phyloP scores from a whole-genome alignment of 108 stramenopile species.

The Heterococcus sp. region DNA sequence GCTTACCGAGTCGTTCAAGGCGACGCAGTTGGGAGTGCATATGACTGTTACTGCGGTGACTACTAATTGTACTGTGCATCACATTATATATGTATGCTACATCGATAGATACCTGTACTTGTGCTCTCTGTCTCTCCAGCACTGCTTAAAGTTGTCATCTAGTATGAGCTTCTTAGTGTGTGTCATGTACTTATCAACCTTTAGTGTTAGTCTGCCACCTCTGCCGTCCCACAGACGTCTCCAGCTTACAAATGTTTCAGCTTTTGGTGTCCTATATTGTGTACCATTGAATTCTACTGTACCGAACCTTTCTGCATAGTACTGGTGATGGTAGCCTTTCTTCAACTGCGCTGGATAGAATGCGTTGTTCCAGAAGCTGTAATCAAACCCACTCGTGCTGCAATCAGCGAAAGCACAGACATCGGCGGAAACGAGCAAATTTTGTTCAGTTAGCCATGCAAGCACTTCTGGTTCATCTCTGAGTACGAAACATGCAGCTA shows the following conservation, averaged over 20 bases:
- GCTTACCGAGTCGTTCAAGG: too few species aligned
- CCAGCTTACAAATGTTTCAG: neutral
- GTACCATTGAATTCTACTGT: neutral
- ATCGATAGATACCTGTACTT: too few species aligned
- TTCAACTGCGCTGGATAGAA: neutral
- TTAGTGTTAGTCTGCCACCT: neutral
- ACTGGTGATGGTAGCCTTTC: neutral
- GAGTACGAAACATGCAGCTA: too few species aligned
- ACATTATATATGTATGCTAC: too few species aligned
- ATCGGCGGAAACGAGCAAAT: too few species aligned
- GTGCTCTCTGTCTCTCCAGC: neutral
- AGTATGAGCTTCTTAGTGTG: neutral
- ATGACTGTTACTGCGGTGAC: too few species aligned
- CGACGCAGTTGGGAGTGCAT: too few species aligned
- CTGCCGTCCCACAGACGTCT: neutral
- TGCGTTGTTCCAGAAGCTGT: neutral
- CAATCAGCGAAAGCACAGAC: too few species aligned
- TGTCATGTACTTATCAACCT: neutral
- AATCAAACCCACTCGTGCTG: too few species aligned
- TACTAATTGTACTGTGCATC: too few species aligned
- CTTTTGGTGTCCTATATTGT: neutral
- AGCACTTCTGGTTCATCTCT: too few species aligned
- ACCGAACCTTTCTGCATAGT: neutral
- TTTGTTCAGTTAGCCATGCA: too few species aligned
- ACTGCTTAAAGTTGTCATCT: neutral